Base-by-base conservation (phyloP, 2,329 filamentous ascomycete species). In the Fusarium albidum region DNA sequence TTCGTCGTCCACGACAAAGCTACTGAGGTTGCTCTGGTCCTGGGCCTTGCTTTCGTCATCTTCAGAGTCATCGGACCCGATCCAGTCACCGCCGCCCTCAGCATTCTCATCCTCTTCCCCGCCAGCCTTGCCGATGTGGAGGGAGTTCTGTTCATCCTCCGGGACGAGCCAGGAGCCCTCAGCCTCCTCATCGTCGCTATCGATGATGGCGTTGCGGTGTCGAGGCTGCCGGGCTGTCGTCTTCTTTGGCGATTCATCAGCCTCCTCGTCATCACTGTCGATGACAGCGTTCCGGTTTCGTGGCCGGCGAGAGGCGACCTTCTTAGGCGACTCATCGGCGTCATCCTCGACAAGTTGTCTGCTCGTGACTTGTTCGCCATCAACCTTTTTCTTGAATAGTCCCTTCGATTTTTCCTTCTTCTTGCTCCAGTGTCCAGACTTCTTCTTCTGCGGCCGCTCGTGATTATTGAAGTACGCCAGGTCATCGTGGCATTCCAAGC, bases 81-180 rank as follows among this genome's bases (percentile, higher is more conserved):
- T 79, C 70, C 85, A 91, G 50, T 96, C 90, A 17, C 92, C 93
- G 4, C 89, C 91, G 3, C 92, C 92, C 69, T 96, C 93, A 3
- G 89, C 91, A 68, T 96, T 85, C 71, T 96, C 92, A 58, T 96
- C 91, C 45, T 92, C 89, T n/a, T 85, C 84, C 5, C 90, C 91
- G n/a, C 91, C 92, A 37, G 90, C 89, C 69, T 87, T 89, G 40
- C 90, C 91, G 13, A 93, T 79, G n/a, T 79, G 77, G 5, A 87
- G 68, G 1, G 79, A 69, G 0, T 81, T 79, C 37, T 82, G 86
- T 67, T 95, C 79, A 9, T 83, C 79, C 51, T 89, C 86, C 0
- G 86, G 82, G 4, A 93, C 90, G 34, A 96, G 78, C 92, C 92
- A 96, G 63, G 90, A 89, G 11, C 85, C 91, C 51, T 90, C 86